A percentile compares a stretch with the other conserved stretches of the same genome.
phyloP scores from a whole-genome alignment of 176 grass and related monocot species.

The Carex scoparia region DNA sequence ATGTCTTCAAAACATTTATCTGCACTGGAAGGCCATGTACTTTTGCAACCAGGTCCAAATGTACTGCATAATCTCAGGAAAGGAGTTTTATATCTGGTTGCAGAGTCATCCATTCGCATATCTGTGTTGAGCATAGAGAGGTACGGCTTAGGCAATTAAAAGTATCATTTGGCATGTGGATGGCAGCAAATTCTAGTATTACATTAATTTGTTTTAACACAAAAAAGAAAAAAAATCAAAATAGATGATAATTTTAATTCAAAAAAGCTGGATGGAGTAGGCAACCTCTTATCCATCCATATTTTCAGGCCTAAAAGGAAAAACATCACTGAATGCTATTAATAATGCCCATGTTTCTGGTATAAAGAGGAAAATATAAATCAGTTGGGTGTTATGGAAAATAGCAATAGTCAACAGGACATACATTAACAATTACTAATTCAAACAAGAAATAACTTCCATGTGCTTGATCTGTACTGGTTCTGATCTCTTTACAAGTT shows the following conservation, averaged over 20 bases:
- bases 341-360: not conserved
- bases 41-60: constrained; percentile 84
- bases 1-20: constrained; percentile 91
- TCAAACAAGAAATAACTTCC: too few species aligned
- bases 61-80: constrained; percentile 73
- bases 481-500: too few species aligned
- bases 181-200: not conserved
- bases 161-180: not conserved
- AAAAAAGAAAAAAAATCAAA: not conserved
- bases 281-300: not conserved
- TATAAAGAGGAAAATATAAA: not conserved
- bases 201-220: not conserved
- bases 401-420: too few species aligned
- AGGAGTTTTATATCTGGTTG: constrained; percentile 63
- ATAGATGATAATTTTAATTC: not conserved
- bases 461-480: too few species aligned
- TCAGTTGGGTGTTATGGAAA: too few species aligned
- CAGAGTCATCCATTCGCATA: constrained; percentile 85
- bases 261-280: not conserved
- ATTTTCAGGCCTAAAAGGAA: not conserved
- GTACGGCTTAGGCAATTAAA: not conserved
- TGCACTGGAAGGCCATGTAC: constrained; percentile 55
- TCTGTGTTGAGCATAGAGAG: constrained; percentile 15
- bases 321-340: not conserved
- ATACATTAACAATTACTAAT: too few species aligned